Conservation (phyloP, 441 rosid genomes). For the Bocquillonia castaneifolia region DNA sequence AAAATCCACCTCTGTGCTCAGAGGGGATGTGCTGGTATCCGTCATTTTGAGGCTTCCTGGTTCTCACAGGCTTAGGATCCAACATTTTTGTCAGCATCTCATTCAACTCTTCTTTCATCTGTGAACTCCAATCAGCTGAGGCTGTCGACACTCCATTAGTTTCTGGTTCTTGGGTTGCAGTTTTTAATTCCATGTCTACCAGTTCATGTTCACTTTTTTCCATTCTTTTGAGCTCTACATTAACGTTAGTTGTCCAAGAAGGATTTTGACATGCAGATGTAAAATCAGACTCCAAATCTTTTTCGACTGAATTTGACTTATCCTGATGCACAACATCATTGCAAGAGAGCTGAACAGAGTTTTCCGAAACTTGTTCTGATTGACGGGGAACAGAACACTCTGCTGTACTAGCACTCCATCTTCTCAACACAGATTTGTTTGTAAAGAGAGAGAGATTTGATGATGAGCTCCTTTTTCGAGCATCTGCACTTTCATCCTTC, state of each 20-base stretch:
- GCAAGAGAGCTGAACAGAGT: conserved; percentile 26
- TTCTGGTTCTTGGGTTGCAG: conserved; percentile 26
- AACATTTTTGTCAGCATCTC: conserved; percentile 48
- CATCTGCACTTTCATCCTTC: conserved; percentile 38
- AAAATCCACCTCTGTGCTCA: conserved; percentile 54
- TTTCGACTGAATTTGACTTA: conserved; percentile 25
- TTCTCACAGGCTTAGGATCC: conserved; percentile 31
- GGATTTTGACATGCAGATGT: conserved; percentile 18
- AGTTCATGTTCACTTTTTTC: conserved; percentile 27
- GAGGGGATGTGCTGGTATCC: conserved; percentile 26
- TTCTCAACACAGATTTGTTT: conserved; percentile 53
- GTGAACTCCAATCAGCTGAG: conserved; percentile 45
- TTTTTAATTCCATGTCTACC: conserved; percentile 24
- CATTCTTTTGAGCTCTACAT: conserved; percentile 24
- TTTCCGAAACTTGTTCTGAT: conserved; percentile 29
- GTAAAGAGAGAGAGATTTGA: conserved; percentile 32
- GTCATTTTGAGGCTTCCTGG: conserved; percentile 25
- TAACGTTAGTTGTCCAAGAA: conserved; percentile 29
- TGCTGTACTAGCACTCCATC: conserved; percentile 62
- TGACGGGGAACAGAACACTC: conserved; percentile 38
- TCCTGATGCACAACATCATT: conserved; percentile 27
- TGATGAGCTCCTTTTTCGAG: conserved; percentile 34
- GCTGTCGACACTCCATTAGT: conserved; percentile 27
- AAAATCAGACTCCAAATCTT: conserved; percentile 30
- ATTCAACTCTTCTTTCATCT: conserved; percentile 52